phyloP scores from a whole-genome alignment of 106 monocot genomes.

The Xerophyta viscosa region DNA sequence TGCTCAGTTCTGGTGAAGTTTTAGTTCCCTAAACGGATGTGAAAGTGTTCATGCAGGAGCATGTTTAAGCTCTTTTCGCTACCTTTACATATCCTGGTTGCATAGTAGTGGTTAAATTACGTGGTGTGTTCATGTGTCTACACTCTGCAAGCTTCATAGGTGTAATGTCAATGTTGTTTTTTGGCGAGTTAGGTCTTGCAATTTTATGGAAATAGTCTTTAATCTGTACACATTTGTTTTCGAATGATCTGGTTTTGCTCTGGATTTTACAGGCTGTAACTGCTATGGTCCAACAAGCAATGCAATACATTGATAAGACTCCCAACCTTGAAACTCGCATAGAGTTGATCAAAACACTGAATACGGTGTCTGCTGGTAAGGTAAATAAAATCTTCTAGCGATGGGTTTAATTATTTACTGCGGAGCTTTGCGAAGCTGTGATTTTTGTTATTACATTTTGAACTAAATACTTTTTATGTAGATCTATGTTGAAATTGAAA shows the following conservation, averaged over 20 bases:
- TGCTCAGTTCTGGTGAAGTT: too few relatives aligned
- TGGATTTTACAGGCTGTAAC: constrained; percentile 67
- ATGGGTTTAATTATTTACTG: neutral
- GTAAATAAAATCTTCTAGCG: constrained; percentile 20
- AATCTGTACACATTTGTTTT: neutral
- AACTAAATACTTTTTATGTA: constrained; percentile 14
- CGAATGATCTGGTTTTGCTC: neutral
- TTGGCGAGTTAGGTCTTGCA: neutral
- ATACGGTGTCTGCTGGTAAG: constrained; percentile 95
- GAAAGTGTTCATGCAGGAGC: too few relatives aligned
- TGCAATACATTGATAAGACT: constrained; percentile 90
- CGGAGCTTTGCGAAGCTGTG: neutral
- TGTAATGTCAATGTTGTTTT: too few relatives aligned
- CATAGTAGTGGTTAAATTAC: too few relatives aligned
- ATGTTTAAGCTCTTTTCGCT: too few relatives aligned
- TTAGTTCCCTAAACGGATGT: too few relatives aligned
- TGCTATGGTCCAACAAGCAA: constrained; percentile 98
- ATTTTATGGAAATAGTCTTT: neutral
- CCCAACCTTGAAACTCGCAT: constrained; percentile 83
- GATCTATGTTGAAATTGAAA: constrained; percentile 99
- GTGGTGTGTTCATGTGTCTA: too few relatives aligned
- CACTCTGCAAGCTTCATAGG: too few relatives aligned
- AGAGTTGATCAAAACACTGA: constrained; percentile 92
- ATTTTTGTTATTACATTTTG: neutral
- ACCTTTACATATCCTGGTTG: too few relatives aligned